Base-by-base conservation (phyloP, 495 filamentous ascomycete species). In the Parachaetomium inaequale region DNA sequence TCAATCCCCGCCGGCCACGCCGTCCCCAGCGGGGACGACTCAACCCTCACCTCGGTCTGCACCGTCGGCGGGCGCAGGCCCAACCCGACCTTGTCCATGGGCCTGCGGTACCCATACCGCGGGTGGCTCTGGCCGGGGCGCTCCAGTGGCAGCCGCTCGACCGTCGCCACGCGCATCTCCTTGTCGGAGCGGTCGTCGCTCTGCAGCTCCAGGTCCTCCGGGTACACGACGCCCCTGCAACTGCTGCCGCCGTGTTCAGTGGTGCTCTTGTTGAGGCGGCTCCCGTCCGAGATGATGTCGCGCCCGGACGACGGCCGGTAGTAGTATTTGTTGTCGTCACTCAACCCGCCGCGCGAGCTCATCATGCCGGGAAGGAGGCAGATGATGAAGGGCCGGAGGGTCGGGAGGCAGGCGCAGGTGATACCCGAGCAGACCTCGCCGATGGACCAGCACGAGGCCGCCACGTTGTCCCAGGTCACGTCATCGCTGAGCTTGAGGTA, bases 391-490 rank as follows among this genome's bases (percentile, higher is more conserved):
- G 83, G 79, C 7, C 81, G 75, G 5, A 82, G 76, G 25, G 78
- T 81, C n/a, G 84, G 81, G 19, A 86, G 78, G 63, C 77, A 84
- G 56, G 79, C 78, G 66, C 82, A 85, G 58, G 80, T 81, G 40
- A 86, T 83, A 32, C 81, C 85, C 0, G 79, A 80, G 70, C 79
- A 83, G 36, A 83, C 75, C 71, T 87, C 84, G 45, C 81, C 72
- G 47, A 78, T 77, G 19, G 81, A 82, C 84, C 84, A 87, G 59
- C 79, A 81, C 0, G 83, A 84, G 1, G 81, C 78, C 50, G 79
- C 78, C 46, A 85, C 79, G 67, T 84, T 85, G 63, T 86, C 80
- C 68, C 81, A 82, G 4, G 82, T 82, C 56, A 76, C 73, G 55
- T 85, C 82, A 2, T 63, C 67, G 40, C 75, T 76, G 42, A 78